These are phyloP conservation scores for Stereum hirsutum DNA, from an alignment of 1,284 basidiomycete genomes.

Conservation along the genomic window DNA sequence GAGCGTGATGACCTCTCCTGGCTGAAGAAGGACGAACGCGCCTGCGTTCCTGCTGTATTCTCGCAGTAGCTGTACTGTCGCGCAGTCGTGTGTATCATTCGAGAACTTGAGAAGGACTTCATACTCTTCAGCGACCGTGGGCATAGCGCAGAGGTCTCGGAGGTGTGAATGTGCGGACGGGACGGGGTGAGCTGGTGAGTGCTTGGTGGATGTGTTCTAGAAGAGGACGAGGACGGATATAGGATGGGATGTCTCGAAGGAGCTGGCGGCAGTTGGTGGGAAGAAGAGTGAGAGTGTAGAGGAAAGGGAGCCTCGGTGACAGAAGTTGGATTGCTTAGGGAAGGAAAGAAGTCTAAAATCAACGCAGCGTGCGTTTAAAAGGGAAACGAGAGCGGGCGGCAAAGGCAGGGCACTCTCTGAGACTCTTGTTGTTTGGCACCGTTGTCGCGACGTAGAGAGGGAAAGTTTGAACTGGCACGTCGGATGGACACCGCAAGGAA, in stretches of 20 bases:
- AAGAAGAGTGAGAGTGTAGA: constrained; percentile 7
- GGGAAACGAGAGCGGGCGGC: constrained; percentile 1
- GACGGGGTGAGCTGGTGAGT: no score
- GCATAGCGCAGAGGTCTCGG: constrained; percentile 29
- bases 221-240: constrained; percentile 12
- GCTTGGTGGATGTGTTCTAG: no score
- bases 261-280: constrained; percentile 10
- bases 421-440: no score
- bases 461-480: no score
- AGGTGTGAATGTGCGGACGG: no score
- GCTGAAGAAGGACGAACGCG: constrained; percentile 47
- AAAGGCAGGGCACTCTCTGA: no score
- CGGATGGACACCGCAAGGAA: no score
- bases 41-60: constrained; percentile 51
- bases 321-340: constrained; percentile 7
- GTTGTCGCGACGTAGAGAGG: no score
- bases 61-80: constrained; percentile 53
- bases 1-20: constrained; percentile 53
- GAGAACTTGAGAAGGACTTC: constrained; percentile 60
- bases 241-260: constrained; percentile 11
- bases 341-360: constrained; percentile 2
- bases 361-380: not conserved
- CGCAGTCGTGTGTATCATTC: constrained; percentile 57
- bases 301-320: constrained; percentile 12
- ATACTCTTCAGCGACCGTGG: constrained; percentile 40